Base-by-base conservation (phyloP, 2,329 filamentous ascomycete species). In the Fonsecaea monophora region DNA sequence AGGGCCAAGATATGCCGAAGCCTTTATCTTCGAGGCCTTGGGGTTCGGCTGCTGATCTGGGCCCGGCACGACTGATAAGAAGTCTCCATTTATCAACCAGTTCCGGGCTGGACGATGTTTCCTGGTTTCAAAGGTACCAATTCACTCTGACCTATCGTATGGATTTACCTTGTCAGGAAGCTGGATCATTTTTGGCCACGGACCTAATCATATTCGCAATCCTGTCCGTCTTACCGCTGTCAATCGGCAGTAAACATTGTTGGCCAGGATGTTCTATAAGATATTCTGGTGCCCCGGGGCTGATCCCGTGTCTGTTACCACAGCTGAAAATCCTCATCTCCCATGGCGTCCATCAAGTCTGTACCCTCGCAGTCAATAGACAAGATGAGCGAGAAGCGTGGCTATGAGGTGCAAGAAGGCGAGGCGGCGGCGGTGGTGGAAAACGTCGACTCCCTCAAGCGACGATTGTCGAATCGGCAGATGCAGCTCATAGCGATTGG, bases 401-500 rank as follows among this genome's bases (percentile, higher is more conserved):
- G 35, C 4, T 38, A 55, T 18, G 53, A 55, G 53, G 53, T 55
- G 18, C 53, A 38, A n/a, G 53, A 55, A 18, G 53, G 53, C 30
- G 53, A 50, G 21, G 45, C 45, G 2, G 3, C 45, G 3, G 1
- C 35, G 7, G 35, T 55, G 15, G 8, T 42, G 4, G 55, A 58
- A 15, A 58, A 58, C 10, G 55, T 38, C n/a, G 55, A 58, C 55
- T 30, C 21, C 2, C 37, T 58, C 21, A 38, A 42, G 55, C 55
- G 55, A 7, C 34, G 38, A 30, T 42, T 58, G 37, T 30, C 32
- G 8, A 58, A 58, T n/a, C 55, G 55, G 4, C 55, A 58, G 15
- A 65, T 60, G 38, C 55, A 57, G 42, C 62, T 79, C 42, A 40
- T 58, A 10, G 38, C 55, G 3, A 58, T 58, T n/a, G 78, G 78